phyloP scores from a whole-genome alignment of 2,329 filamentous ascomycete species.

The Fonsecaea nubica region DNA sequence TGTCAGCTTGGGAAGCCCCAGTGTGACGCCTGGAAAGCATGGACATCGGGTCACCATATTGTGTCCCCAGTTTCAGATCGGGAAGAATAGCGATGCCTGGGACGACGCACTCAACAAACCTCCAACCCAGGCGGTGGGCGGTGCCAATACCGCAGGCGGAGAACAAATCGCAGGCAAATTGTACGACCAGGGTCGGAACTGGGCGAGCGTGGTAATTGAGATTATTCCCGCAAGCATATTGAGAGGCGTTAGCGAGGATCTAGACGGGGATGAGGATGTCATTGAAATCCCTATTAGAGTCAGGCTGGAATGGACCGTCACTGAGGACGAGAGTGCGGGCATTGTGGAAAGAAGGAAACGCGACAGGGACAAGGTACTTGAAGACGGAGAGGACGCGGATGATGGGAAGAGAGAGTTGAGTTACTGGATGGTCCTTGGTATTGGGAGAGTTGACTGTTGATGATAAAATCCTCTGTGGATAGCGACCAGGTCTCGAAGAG shows the following conservation, averaged over 20 bases:
- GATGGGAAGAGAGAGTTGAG: slow-evolving; percentile 86
- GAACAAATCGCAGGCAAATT: slow-evolving; percentile 88
- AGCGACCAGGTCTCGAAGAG: neutral
- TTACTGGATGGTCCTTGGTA: slow-evolving; percentile 92
- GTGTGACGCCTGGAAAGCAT: slow-evolving; percentile 76
- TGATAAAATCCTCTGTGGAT: neutral
- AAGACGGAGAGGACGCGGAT: slow-evolving; percentile 59
- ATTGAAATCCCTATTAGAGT: slow-evolving; percentile 96
- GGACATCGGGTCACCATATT: slow-evolving; percentile 84
- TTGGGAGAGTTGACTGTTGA: slow-evolving; percentile 71
- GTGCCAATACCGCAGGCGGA: slow-evolving; percentile 54
- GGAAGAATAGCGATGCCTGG: slow-evolving; percentile 91
- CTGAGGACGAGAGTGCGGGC: slow-evolving; percentile 53
- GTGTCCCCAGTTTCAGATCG: slow-evolving; percentile 92
- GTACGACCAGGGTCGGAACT: slow-evolving; percentile 93
- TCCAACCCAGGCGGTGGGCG: slow-evolving; percentile 48
- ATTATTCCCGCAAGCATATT: slow-evolving; percentile 68
- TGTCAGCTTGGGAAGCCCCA: slow-evolving; percentile 84
- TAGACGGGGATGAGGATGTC: slow-evolving; percentile 64
- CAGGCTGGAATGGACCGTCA: slow-evolving; percentile 77
- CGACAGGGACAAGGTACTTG: slow-evolving; percentile 41
- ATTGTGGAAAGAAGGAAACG: slow-evolving; percentile 45
- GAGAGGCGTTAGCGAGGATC: slow-evolving; percentile 40
- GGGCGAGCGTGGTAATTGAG: slow-evolving; percentile 92
- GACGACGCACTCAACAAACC: slow-evolving; percentile 79